Evolutionary conservation across 208 protist genomes (phyloP), one percentile per base, ranked within the genome.

Genomic region (Wallacemonas sp.): DNA sequence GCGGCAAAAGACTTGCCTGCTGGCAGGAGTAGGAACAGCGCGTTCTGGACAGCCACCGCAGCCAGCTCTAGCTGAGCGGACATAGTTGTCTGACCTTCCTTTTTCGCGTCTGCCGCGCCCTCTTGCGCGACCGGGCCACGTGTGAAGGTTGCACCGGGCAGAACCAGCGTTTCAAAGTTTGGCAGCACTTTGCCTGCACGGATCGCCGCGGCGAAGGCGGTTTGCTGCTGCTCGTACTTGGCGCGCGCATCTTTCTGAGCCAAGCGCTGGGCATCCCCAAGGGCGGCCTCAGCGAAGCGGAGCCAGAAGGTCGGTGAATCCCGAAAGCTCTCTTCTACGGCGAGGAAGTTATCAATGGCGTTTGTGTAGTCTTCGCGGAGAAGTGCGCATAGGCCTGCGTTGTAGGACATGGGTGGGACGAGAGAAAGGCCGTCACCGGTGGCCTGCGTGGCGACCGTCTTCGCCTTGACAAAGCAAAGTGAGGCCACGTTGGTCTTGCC

Each of bases 401-500:
- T 96, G 82, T 94, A 96, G 22, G 77, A 68, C 38, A 96, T 80
- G 12, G 83, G 70, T 0, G 68, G 62, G n/a, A 77, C 68, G 33
- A 79, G 47, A 53, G 80, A 67, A 34, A 76, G 60, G 44, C 79
- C 69, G 14, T 33, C 39, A 22, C 14, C 36, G 15, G 64, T 34
- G 45, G 68, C 59, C 47, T 81, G 64, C 28, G 46, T 55, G 0
- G 77, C 75, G 1, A 72, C 46, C 42, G 79, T 82, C 70, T 84
- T 77, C 21, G 91, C 91, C 82, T 93, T 93, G 42, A 77, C 75
- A 62, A 96, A 93, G 66, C 78, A 96, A 51, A 96, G 72, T 12
- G 88, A 76, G 17, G 86, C 91, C 45, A 93, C 84, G 30, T 86
- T 83, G 36, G 80, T 58, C 65, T 93, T 94, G 19, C 86, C 80